Conservation (phyloP, 768 basidiomycete species). For the Lactarius akahatsu region DNA sequence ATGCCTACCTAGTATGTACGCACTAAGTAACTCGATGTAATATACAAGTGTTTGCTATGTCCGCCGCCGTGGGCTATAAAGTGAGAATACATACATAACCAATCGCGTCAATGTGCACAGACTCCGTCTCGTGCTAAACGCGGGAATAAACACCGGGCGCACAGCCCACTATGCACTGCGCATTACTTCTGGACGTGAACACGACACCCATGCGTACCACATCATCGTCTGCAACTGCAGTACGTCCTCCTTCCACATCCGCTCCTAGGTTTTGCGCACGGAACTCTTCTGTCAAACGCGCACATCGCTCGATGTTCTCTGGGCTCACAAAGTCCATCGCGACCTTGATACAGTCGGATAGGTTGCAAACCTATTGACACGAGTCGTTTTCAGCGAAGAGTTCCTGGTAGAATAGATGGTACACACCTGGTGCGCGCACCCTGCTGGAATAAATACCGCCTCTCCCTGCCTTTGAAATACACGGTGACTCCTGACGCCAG, state of each 20-base stretch:
- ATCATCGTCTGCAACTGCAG: slow-evolving; percentile 88
- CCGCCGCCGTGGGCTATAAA: slow-evolving; percentile 9
- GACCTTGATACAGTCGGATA: slow-evolving; percentile 92
- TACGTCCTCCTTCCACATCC: slow-evolving; percentile 92
- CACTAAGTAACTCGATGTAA: slow-evolving; percentile 13
- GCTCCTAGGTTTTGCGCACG: slow-evolving; percentile 80
- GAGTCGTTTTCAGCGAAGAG: background rate
- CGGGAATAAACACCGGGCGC: slow-evolving; percentile 4
- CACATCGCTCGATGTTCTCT: slow-evolving; percentile 86
- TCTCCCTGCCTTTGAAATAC: slow-evolving; percentile 92
- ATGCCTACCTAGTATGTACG: slow-evolving; percentile 10
- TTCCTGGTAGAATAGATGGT: background rate
- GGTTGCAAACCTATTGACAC: slow-evolving; percentile 71
- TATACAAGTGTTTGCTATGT: slow-evolving; percentile 23
- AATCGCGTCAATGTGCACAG: slow-evolving; percentile 3
- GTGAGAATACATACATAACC: slow-evolving; percentile 27
- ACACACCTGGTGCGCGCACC: slow-evolving; percentile 83
- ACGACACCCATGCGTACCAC: slow-evolving; percentile 90
- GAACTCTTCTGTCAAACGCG: slow-evolving; percentile 82
- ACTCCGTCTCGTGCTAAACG: slow-evolving; percentile 14
- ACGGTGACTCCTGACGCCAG: slow-evolving; percentile 72
- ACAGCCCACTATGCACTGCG: background rate
- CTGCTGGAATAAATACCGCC: slow-evolving; percentile 94
- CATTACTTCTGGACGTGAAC: slow-evolving; percentile 36
- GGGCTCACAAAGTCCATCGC: slow-evolving; percentile 94